Evolutionary conservation across 2,329 filamentous ascomycete genomes (phyloP), one percentile per base, ranked within the genome.

Genomic region (Purpureocillium takamizusanense): DNA sequence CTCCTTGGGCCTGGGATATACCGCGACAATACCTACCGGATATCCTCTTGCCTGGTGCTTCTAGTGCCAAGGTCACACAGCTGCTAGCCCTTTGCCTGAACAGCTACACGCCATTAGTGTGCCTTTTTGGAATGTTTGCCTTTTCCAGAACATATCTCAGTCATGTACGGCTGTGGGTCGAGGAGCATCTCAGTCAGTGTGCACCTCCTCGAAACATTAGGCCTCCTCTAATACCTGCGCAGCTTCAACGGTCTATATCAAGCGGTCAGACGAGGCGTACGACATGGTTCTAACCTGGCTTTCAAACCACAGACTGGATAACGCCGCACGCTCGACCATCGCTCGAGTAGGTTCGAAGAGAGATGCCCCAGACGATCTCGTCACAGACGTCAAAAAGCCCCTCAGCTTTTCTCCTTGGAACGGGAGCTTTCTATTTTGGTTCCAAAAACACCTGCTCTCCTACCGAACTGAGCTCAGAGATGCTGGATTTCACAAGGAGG

Each of bases 401-500:
- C 42, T 47, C 16, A 10, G 15, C 25, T 42, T 40, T 30, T 16
- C 42, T 11, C 41, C 42, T 28, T 40, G 34, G 36, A 33, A 39
- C n/a, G 39, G 34, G 11, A 29, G 33, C 7, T 44, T 42, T 12
- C 9, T 39, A 14, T 49, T 49, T 27, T 43, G 37, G 25, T 43
- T 44, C 21, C 42, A 42, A 23, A 30, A 33, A n/a, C 42, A 35
- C 17, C 31, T 38, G 18, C 39, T 49, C n/a, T 46, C 33, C 15
- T 45, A 44, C 35, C 25, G 28, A 25, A 45, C 42, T 18, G 29
- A 36, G 14, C 13, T 42, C 4, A 28, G 34, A 15, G 42, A 42
- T 23, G 11, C 23, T 18, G 45, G 45, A 3, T 33, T 41, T 27
- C 31, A 48, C 31, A 51, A 50, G 34, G 44, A 46, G 10, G 44